These are phyloP conservation scores for Xerocomellus amylosporus DNA, from an alignment of 768 basidiomycete genomes.

Conservation along the genomic window DNA sequence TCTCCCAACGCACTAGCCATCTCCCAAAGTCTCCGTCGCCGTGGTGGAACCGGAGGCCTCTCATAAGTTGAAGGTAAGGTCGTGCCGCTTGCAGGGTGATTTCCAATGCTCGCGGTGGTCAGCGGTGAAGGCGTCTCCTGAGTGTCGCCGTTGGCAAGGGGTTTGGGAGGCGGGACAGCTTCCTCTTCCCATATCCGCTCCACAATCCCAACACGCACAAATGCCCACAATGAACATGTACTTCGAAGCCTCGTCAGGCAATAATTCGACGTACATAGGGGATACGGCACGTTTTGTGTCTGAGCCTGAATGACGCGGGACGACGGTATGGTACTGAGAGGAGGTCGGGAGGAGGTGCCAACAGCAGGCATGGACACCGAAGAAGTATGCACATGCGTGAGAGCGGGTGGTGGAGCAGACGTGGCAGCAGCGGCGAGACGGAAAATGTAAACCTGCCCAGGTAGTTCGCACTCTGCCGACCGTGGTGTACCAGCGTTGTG, in stretches of 20 bases:
- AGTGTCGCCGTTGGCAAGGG: constrained; percentile 14
- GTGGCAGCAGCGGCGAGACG: constrained; percentile 43
- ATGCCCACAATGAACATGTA: constrained; percentile 91
- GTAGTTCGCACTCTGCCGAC: constrained; percentile 29
- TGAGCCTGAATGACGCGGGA: constrained; percentile 35
- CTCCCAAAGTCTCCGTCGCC: constrained; percentile 64
- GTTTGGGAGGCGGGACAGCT: constrained; percentile 34
- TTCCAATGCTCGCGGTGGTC: background rate
- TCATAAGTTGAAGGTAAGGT: constrained; percentile 20
- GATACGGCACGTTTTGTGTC: constrained; percentile 41
- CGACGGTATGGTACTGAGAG: constrained; percentile 40
- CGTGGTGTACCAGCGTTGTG: constrained; percentile 26
- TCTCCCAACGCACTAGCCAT: constrained; percentile 63
- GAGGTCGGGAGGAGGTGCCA: constrained; percentile 18
- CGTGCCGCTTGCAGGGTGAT: background rate
- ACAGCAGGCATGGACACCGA: constrained; percentile 35
- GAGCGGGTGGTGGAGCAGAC: constrained; percentile 23
- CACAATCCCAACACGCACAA: constrained; percentile 75
- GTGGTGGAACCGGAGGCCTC: constrained; percentile 63
- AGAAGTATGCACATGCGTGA: constrained; percentile 20
- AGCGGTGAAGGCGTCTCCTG: background rate
- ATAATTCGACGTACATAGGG: constrained; percentile 83
- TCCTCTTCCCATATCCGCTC: constrained; percentile 92
- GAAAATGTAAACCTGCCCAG: constrained; percentile 64
- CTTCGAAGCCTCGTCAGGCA: constrained; percentile 77